These are phyloP conservation scores for Zangia roseola DNA, from an alignment of 768 basidiomycete genomes.

Conservation along the genomic window DNA sequence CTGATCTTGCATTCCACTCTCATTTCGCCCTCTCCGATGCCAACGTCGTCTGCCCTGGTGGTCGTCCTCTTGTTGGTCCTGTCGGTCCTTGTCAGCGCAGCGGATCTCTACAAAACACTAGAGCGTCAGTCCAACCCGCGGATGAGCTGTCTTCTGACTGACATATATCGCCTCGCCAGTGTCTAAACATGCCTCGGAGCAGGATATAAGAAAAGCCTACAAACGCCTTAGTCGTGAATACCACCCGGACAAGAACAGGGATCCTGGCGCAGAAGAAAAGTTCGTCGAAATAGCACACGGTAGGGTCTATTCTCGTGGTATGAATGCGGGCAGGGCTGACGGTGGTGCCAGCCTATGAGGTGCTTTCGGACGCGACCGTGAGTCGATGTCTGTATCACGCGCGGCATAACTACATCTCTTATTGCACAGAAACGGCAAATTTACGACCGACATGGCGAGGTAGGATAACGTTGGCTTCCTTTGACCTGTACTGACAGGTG, in stretches of 20 bases:
- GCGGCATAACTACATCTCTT: neutral
- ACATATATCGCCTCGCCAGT: conserved; percentile 38
- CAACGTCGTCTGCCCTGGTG: conserved; percentile 24
- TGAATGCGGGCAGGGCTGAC: conserved; percentile 6
- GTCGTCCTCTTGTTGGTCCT: conserved; percentile 33
- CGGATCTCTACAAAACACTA: conserved; percentile 79
- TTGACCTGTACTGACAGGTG: conserved; percentile 4
- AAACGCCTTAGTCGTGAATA: conserved; percentile 84
- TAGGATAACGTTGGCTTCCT: conserved; percentile 25
- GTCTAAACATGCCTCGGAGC: conserved; percentile 76
- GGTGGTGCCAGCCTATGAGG: conserved; percentile 72
- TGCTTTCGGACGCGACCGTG: conserved; percentile 84
- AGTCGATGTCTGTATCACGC: conserved; percentile 19
- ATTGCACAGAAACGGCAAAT: conserved; percentile 77
- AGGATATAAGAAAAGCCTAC: conserved; percentile 90
- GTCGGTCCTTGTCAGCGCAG: conserved; percentile 41
- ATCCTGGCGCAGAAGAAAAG: conserved; percentile 72
- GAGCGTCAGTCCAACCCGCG: conserved; percentile 62
- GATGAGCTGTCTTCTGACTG: conserved; percentile 25
- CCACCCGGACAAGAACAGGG: conserved; percentile 96
- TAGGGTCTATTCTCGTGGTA: conserved; percentile 34
- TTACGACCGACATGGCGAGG: conserved; percentile 93
- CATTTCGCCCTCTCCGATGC: conserved; percentile 17
- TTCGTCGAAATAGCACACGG: conserved; percentile 93
- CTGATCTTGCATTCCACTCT: neutral